phyloP scores from a whole-genome alignment of 768 basidiomycete species.

The Strobilomyces confusus region DNA sequence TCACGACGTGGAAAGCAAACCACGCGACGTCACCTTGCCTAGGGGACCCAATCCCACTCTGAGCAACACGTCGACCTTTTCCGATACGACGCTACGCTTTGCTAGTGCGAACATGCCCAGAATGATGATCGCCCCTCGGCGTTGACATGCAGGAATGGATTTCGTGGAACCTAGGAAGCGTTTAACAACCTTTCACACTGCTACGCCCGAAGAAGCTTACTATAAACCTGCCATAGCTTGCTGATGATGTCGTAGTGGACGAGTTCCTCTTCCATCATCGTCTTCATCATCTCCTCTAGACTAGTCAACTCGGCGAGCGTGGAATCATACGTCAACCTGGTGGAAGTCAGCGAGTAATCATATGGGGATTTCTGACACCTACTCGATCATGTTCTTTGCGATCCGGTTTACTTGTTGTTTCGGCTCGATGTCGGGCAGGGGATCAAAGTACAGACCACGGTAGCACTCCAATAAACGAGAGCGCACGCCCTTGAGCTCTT shows the following conservation, averaged over 20 bases:
- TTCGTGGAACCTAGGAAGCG: slow-evolving; percentile 58
- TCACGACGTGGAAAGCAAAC: neutral
- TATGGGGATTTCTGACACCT: slow-evolving; percentile 19
- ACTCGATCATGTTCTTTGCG: slow-evolving; percentile 98
- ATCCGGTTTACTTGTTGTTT: slow-evolving; percentile 90
- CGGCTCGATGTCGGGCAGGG: slow-evolving; percentile 63
- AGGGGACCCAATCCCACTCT: slow-evolving; percentile 80
- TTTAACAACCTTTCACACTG: no score
- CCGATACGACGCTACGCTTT: slow-evolving; percentile 69
- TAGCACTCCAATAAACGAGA: slow-evolving; percentile 88
- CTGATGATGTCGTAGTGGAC: slow-evolving; percentile 81
- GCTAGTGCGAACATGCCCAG: slow-evolving; percentile 96
- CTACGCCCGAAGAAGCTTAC: slow-evolving; percentile 42
- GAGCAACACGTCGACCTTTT: slow-evolving; percentile 80
- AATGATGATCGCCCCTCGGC: slow-evolving; percentile 93
- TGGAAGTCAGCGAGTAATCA: neutral
- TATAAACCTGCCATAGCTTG: slow-evolving; percentile 96
- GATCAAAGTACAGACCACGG: slow-evolving; percentile 82
- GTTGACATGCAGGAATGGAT: slow-evolving; percentile 73
- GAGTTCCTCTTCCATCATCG: slow-evolving; percentile 88
- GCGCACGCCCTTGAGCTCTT: slow-evolving; percentile 84
- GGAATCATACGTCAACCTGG: slow-evolving; percentile 84
- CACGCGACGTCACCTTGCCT: slow-evolving; percentile 61
- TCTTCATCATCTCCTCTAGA: slow-evolving; percentile 93
- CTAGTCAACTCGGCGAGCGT: slow-evolving; percentile 94